A percentile compares a stretch with the other conserved stretches of the same genome.
Evolutionary conservation across 2,329 filamentous ascomycete species (phyloP).

Genomic region (Cryphonectria radicalis): DNA sequence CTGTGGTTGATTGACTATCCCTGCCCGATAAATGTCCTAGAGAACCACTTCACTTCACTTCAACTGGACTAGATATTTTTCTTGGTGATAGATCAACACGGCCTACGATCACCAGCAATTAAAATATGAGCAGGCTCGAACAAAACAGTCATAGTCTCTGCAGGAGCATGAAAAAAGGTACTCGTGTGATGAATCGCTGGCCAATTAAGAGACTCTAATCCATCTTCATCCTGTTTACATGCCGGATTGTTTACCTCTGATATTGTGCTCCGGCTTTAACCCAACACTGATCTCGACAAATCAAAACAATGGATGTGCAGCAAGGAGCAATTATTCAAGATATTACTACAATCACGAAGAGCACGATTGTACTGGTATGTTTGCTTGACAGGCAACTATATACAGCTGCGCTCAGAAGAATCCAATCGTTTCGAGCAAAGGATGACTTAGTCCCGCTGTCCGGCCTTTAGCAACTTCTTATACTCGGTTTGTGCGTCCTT

Average conservation of each 20-base stretch:
- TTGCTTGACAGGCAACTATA: not conserved
- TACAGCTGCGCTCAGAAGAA: not conserved
- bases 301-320: not conserved
- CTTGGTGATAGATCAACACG: no score
- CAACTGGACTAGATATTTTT: no score
- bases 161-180: not conserved
- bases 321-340: not conserved
- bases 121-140: not conserved
- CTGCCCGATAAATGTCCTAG: no score
- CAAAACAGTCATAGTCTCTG: not conserved
- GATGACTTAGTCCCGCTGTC: not conserved
- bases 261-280: no score
- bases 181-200: not conserved
- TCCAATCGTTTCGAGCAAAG: not conserved
- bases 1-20: not conserved
- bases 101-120: no score
- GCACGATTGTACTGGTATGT: not conserved
- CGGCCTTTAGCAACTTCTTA: not conserved
- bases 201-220: no score
- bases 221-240: no score
- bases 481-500: slow-evolving; percentile 24
- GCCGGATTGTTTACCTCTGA: no score
- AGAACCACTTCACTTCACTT: no score
- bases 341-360: not conserved
- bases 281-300: no score